Conservation (phyloP, 192 early-diverging fungal genomes). For the Backusella parvicylindrica region DNA sequence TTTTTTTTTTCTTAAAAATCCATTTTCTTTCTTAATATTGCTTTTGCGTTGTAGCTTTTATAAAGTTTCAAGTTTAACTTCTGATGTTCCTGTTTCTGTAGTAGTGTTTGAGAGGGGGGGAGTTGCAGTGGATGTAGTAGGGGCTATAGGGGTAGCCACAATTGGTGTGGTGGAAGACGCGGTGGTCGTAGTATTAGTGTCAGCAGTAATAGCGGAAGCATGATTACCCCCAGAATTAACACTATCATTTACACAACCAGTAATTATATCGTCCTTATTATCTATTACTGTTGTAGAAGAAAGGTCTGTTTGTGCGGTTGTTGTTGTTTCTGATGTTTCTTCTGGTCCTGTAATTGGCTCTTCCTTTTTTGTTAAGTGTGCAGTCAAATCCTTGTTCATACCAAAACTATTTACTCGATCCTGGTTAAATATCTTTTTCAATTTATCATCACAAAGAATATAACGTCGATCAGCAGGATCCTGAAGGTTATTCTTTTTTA, state of each 20-base stretch:
- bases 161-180: background rate
- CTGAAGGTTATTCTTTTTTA: conserved; percentile 56
- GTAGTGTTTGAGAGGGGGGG: background rate
- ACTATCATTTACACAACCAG: background rate
- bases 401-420: conserved; percentile 54
- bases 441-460: conserved; percentile 50
- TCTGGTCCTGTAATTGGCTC: background rate
- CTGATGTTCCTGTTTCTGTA: background rate
- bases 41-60: background rate
- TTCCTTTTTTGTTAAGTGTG: conserved; percentile 47
- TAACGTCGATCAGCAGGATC: conserved; percentile 47
- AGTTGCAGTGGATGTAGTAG: background rate
- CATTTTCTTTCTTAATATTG: background rate
- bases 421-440: conserved; percentile 46
- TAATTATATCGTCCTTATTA: background rate
- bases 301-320: background rate
- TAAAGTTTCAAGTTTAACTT: background rate
- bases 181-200: background rate
- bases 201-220: background rate
- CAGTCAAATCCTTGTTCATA: conserved; percentile 59
- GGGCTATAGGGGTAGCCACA: background rate
- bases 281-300: background rate
- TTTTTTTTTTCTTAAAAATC: background rate
- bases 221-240: background rate
- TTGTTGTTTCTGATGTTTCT: background rate